Percentiles rank a stretch among this genome's conserved stretches.
phyloP scores from a whole-genome alignment of 192 early-diverging fungal genomes.

The Neocallimastix lanati region DNA sequence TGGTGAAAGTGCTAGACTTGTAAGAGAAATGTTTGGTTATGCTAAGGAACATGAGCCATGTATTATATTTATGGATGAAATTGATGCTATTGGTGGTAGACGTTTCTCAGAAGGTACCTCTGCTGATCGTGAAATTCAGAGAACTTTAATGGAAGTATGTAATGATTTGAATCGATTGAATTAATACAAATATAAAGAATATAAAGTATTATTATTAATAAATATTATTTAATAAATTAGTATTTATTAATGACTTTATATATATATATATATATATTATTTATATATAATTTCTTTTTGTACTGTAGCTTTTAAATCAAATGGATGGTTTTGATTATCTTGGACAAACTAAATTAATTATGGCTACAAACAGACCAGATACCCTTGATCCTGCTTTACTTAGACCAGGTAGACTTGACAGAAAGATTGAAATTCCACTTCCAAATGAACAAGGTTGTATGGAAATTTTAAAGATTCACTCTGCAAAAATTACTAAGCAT shows the following conservation, averaged over 20 bases:
- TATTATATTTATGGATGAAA: slow-evolving; percentile 99
- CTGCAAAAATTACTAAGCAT: slow-evolving; percentile 79
- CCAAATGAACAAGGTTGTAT: slow-evolving; percentile 94
- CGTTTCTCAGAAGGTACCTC: slow-evolving; percentile 97
- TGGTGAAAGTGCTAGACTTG: slow-evolving; percentile 89
- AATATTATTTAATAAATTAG: too few relatives aligned
- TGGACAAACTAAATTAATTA: slow-evolving; percentile 96
- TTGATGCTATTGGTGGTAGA: slow-evolving; percentile 97
- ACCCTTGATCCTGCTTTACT: slow-evolving; percentile 95
- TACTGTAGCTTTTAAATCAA: slow-evolving; percentile 83
- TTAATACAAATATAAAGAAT: too few relatives aligned
- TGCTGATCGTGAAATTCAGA: slow-evolving; percentile 98
- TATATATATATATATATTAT: too few relatives aligned
- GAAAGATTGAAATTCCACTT: slow-evolving; percentile 99
- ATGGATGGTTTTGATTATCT: slow-evolving; percentile 99
- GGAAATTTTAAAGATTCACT: slow-evolving; percentile 96
- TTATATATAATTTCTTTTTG: too few relatives aligned
- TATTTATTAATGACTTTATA: too few relatives aligned
- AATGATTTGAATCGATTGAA: too few relatives aligned
- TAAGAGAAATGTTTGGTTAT: slow-evolving; percentile 96
- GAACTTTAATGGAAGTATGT: slow-evolving; percentile 78
- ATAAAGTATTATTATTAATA: too few relatives aligned
- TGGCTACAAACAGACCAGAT: slow-evolving; percentile 98
- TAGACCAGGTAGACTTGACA: slow-evolving; percentile 85
- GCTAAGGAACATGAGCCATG: slow-evolving; percentile 98